These are phyloP conservation scores for Aureobasidium mangrovei DNA, from an alignment of 2,329 filamentous ascomycete species.

Conservation along the genomic window DNA sequence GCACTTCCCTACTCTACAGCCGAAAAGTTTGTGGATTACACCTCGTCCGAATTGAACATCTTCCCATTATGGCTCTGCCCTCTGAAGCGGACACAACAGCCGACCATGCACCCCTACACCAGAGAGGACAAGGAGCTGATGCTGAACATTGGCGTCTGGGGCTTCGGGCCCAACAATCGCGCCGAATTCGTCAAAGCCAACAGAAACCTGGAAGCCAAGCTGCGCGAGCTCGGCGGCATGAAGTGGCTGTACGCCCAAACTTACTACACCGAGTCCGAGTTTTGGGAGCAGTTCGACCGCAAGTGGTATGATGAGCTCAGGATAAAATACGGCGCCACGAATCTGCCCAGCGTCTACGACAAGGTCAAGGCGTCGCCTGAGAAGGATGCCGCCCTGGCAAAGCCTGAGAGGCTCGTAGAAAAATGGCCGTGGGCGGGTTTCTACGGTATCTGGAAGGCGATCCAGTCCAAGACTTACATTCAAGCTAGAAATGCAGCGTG, in stretches of 20 bases:
- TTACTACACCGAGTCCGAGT: slow-evolving; percentile 59
- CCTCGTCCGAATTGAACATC: slow-evolving; percentile 32
- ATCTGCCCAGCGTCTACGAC: slow-evolving; percentile 57
- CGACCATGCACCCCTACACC: slow-evolving; percentile 27
- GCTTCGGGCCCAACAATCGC: slow-evolving; percentile 28
- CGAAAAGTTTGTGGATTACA: slow-evolving; percentile 36
- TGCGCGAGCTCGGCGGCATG: slow-evolving; percentile 52
- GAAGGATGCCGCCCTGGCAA: not conserved
- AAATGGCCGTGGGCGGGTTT: slow-evolving; percentile 16
- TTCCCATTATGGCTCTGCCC: slow-evolving; percentile 44
- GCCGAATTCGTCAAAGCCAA: slow-evolving; percentile 47
- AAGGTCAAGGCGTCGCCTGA: slow-evolving; percentile 34
- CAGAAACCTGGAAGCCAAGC: slow-evolving; percentile 50
- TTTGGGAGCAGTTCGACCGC: slow-evolving; percentile 57
- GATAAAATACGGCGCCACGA: slow-evolving; percentile 48
- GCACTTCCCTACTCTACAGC: slow-evolving; percentile 37
- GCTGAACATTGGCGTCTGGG: slow-evolving; percentile 59
- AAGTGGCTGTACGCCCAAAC: slow-evolving; percentile 65
- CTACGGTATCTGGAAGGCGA: slow-evolving; percentile 16
- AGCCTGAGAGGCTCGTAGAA: not conserved
- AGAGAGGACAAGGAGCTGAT: slow-evolving; percentile 27
- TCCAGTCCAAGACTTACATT: slow-evolving; percentile 14
- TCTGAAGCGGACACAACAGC: slow-evolving; percentile 22
- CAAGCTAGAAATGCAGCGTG: slow-evolving; percentile 14
- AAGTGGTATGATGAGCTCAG: slow-evolving; percentile 51